Base-by-base conservation (phyloP, 2,329 filamentous ascomycete genomes). In the Clarireedia paspali region DNA sequence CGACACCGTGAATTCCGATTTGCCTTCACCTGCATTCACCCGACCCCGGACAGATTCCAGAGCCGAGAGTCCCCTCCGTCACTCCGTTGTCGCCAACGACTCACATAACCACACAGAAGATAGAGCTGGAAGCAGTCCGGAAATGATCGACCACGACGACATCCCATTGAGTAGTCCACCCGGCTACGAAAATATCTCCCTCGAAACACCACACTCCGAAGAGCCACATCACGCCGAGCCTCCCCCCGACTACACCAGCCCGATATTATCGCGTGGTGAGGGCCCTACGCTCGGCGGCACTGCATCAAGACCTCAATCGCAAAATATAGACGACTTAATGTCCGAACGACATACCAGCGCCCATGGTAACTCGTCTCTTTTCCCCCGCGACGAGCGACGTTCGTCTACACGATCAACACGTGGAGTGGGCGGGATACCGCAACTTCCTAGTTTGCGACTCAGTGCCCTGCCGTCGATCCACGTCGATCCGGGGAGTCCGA, bases 391-490 rank as follows among this genome's bases (percentile, higher is more conserved):
- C 7, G 50, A 53, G 3, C 24, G 40, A 24, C 59, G 55, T 14
- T 52, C 50, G 26, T 57, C 51, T 23, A 45, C 48, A 24, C 14
- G 45, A 45, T 59, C 53, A 12, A 59, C 55, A 4, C 71, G 72
- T 40, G 72, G 72, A 5, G 70, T 72, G 4, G 72, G 72, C 17
- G 72, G 70, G 1, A 63, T 70, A 6, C 77, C 77, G 0, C 78
- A 76, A 59, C 68, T 83, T 48, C 80, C 81, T 2, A 81, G 76
- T 61, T 63, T 84, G 61, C 73, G 74, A 48, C 70, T 83, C 34
- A 64, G 68, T 17, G 66, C 66, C 27, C 67, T 84, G 26, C 82
- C 82, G 3, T 75, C 77, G 60, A 85, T 85, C 64, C 75, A 83
- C 26, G 77, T 83, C 48, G 77, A 84, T 54, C 60, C 62, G n/a